Evolutionary conservation across 2,329 filamentous ascomycete species (phyloP), one percentile per base, ranked within the genome.

Genomic region (Ascochyta fabae): DNA sequence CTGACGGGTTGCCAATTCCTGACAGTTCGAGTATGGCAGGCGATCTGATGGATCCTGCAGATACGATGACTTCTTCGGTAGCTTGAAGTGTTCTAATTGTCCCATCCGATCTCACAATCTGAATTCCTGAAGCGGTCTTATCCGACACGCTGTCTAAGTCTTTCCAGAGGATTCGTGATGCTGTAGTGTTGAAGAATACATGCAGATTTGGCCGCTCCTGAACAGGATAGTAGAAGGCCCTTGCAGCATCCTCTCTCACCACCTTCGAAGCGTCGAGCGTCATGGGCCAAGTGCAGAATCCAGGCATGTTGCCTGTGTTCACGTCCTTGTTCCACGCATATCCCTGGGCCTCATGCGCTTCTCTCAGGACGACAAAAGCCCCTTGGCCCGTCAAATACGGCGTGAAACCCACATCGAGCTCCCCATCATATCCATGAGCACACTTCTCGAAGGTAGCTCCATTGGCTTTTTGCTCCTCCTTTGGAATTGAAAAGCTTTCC

Each of bases 161-260:
- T 9, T 60, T 39, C 76, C 77, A 81, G 6, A 77, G 53, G 15
- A 82, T 69, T 26, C 69, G 70, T 38, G 76, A 76, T 0, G 75
- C 80, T 2, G 70, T 69, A 0, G 79, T 78, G 56, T 80, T 78
- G 16, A 77, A 59, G 27, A 80, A 74, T 1, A 81, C 63, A 3
- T 78, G 62, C 1, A 82, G 66, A 57, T 83, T 83, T 2, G 66
- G 43, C 40, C 80, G 68, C 39, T 59, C 47, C 16, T 69, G 55
- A n/a, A 59, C 68, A 52, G 80, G 79, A 48, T 72, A 80, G 60
- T 81, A 82, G 59, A 80, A 83, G 4, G 79, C 78, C 15, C 79
- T 69, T 4, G 78, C 80, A 33, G 81, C 78, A 66, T 83, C 80
- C 52, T 78, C 74, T 10, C 80, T 75, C 10, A 78, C 67, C 56